Base-by-base conservation (phyloP, 306 rosid genomes). In the Herpetospermum pedunculosum region DNA sequence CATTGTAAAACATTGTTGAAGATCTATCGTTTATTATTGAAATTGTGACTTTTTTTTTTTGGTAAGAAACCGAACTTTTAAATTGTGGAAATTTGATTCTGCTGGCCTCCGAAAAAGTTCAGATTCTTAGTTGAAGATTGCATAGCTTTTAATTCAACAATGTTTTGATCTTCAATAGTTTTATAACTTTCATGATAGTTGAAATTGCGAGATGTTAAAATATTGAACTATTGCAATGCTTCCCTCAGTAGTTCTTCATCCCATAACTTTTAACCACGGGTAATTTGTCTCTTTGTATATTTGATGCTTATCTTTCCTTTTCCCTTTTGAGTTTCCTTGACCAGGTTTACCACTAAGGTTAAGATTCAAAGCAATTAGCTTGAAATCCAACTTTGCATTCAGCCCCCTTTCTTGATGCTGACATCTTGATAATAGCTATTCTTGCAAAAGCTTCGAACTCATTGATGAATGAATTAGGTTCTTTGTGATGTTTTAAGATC, bases 401-500 rank as follows among this genome's bases (percentile, higher is more conserved):
- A 26, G n/a, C 37, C n/a, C 63, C 8, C 14, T 2, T 25, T 12
- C 8, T 23, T 25, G 63, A 25, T 55, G n/a, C 3, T 25, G 29
- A 52, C 29, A 19, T 52, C 29, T 52, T 21, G 12, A 52, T 30
- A 30, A 59, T 59, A 59, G 23, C n/a, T 0, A 32, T 30, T 59
- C 30, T 19, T 32, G 70, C 38, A 62, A 67, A 67, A 67, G 72
- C 52, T 12, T 67, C 16, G 21, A 50, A 71, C 59, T 71, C 53
- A 46, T 67, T 41, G 72, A 55, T 63, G 68, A 29, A 48, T 48
- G 50, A 72, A 74, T 78, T 83, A 93, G 97, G 97, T 93, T 76
- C 88, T 93, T 6, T 93, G 94, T 64, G 98, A 93, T 83, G 85
- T 93, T 82, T 75, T 93, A 77, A 85, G 83, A 84, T 86, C 97